Percentiles rank a stretch among this genome's conserved stretches.
phyloP scores from a whole-genome alignment of 352 stramenopile species.

The Phytophthora pini region DNA sequence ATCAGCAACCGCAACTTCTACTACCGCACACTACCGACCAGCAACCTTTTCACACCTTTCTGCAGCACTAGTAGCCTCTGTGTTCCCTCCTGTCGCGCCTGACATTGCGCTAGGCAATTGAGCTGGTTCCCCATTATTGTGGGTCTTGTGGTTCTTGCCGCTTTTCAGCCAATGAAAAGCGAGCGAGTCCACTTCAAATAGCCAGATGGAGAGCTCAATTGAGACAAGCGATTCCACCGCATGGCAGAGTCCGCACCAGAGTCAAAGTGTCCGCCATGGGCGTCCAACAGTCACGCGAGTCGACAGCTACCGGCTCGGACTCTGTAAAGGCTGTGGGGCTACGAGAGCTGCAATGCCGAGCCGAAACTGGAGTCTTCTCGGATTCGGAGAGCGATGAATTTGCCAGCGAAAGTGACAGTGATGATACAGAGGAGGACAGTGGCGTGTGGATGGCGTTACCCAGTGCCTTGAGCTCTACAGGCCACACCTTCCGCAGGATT shows the following conservation, averaged over 20 bases:
- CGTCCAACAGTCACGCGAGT: conserved; percentile 22
- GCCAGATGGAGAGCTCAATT: conserved; percentile 6
- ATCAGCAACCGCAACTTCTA: background rate
- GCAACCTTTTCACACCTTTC: conserved; percentile 46
- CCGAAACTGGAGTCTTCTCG: conserved; percentile 34
- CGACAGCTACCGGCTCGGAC: background rate
- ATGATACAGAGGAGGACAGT: conserved; percentile 14
- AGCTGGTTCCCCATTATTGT: conserved; percentile 75
- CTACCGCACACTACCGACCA: background rate
- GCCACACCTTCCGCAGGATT: conserved; percentile 60
- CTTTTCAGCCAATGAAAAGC: conserved; percentile 23
- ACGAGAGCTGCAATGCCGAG: conserved; percentile 24
- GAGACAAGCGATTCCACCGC: conserved; percentile 6
- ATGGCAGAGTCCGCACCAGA: background rate
- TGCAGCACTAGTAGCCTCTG: conserved; percentile 77
- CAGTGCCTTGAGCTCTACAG: conserved; percentile 57
- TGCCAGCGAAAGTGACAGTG: conserved; percentile 22
- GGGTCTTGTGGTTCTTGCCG: background rate
- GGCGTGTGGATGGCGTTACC: conserved; percentile 59
- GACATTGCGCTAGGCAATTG: conserved; percentile 83
- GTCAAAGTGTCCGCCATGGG: conserved; percentile 17
- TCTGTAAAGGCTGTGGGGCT: too few species aligned
- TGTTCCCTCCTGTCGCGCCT: conserved; percentile 63
- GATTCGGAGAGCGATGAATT: conserved; percentile 41
- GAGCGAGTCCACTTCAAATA: conserved; percentile 11